Evolutionary conservation across 805 yeast genomes (phyloP), one percentile per base, ranked within the genome.

Genomic region (Lipomyces mesembrius): DNA sequence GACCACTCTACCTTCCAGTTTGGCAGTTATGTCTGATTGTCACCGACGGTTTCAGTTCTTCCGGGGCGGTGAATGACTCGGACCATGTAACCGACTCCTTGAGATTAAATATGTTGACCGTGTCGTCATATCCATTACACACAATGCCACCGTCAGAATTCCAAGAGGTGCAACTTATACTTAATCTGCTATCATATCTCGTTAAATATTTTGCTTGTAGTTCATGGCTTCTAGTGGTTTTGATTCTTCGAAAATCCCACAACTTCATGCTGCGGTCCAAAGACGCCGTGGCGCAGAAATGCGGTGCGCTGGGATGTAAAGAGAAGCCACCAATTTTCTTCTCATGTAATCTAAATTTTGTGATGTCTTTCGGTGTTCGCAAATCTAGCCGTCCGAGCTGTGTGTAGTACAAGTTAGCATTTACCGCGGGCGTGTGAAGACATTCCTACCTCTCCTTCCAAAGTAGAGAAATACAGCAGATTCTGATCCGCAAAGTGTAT

Each of bases 91-190:
- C 54, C 55, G 66, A 74, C 32, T 69, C 66, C 11, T 61, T 37
- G 37, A 88, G 81, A 71, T 87, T 86, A 77, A 93, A 92, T 3
- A 94, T 77, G 70, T 89, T 84, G 49, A 94, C 84, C 0, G 91
- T 87, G 74, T 93, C 94, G 75, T 91, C 98, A 74, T 94, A 94
- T 0, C 98, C 98, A 76, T 95, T 94, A 77, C 96, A 90, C 0
- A 95, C 97, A 59, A 94, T 80, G 52, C 86, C 84, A 55, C 83
- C 81, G 63, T 84, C 85, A 14, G 81, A 75, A 74, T 88, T 90
- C 91, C 97, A 94, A 62, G 92, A 96, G 0, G 92, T 90, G 29
- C 90, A 86, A 59, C 96, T 89, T 1, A 95, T 86, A 62, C 97
- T 91, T 49, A 95, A 80, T 65, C 97, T 80, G 5, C 96, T 90